Evolutionary conservation across 2,329 filamentous ascomycete species (phyloP), one percentile per base, ranked within the genome.

Genomic region (Sarocladium kiliense): DNA sequence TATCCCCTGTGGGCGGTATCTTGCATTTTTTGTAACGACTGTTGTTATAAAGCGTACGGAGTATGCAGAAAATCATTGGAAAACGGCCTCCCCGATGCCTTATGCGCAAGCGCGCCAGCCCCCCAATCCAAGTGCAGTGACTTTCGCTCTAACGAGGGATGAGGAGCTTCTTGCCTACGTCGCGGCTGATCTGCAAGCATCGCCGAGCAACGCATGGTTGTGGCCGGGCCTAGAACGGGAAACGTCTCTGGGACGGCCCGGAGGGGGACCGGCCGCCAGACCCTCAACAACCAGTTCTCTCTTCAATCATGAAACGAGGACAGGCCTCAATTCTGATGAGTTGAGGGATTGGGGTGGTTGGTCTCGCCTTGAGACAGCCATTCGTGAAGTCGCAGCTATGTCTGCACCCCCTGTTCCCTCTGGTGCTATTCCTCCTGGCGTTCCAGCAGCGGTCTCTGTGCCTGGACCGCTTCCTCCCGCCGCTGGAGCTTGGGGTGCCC

Each of bases 121-220:
- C 1, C 57, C 68, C 5, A 67, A 71, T 26, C 65, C 67, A n/a
- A 39, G 5, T 14, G 34, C 32, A 9, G 23, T 53, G 25, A 9
- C 36, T n/a, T 39, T 26, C 21, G 36, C 68, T 19, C 60, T 73
- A 2, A 63, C 67, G 45, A 76, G 78, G 2, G 92, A 99, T 64
- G 92, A 97, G 66, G 93, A 97, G 67, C 80, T 97, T 62, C 74
- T 97, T 26, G 89, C 86, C 0, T 96, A 96, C 63, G 84, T 89
- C 1, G 93, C 89, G 27, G 89, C 87, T 0, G 94, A 97, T 70
- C 77, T 95, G 64, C 93, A 97, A 70, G 88, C 87, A 1, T 84
- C 81, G n/a, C 77, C 80, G 0, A 87, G 91, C 54, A 83, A 83
- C 34, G 86, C 86, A 12, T 97, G 93, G 93, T 81, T 92, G 3